Base-by-base conservation (phyloP, 257 asterid genomes). In the Przewalskia tangutica region DNA sequence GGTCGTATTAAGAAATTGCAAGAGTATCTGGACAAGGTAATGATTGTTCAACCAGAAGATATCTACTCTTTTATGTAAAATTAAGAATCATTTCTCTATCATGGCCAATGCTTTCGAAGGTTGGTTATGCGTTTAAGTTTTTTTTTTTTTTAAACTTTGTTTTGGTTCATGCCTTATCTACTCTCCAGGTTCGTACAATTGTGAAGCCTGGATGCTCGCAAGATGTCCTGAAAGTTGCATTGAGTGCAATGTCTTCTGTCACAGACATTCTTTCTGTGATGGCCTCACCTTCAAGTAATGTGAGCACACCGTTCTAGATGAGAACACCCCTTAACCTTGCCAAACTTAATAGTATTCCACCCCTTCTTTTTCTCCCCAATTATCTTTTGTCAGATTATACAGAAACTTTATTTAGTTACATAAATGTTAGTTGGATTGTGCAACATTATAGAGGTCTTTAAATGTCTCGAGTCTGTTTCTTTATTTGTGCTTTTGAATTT, bases 151-250 rank as follows among this genome's bases (percentile, higher is more conserved):
- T 48, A 23, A 27, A 27, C 1, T 73, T 34, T 27, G 36, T 23
- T 73, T 13, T 73, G 79, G 40, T 73, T 60, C 62, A 73, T 50
- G 12, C 38, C 1, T 50, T 18, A 38, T 38, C 67, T 1, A 55
- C 77, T 32, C 48, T 71, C 83, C 85, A 95, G 99, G 99, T 96
- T 71, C 98, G 98, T 4, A 86, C 94, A 7, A 93, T 96, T 14
- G 99, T 96, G 89, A 96, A 96, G 80, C 98, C 98, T 2, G 99
- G 99, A 38, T 96, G 99, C 86, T 91, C 99, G 12, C 98, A 96
- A 84, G 99, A 96, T 79, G 97, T 96, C 65, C 91, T 96, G 60
- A 96, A 88, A 87, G 99, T 97, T 67, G 99, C 99, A 59, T 82
- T 96, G 84, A 90, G 95, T 46, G 97, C 98, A 83, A 96, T 96